Conservation (phyloP, 768 basidiomycete genomes). For the Boletus subparvulus region DNA sequence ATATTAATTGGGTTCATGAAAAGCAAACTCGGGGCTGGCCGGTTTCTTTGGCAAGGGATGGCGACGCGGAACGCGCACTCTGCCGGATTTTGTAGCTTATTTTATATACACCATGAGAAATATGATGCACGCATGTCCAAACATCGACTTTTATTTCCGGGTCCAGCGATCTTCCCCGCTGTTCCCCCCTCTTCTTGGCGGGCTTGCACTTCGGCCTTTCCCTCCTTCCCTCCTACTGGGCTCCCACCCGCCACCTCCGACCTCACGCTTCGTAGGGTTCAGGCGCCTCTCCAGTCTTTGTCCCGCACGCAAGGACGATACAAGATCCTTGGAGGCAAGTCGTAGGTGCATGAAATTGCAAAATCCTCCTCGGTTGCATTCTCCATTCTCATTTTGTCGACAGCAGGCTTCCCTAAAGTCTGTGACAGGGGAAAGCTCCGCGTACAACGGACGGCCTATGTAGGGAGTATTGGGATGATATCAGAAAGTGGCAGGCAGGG, state of each 20-base stretch:
- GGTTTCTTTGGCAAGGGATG: no score
- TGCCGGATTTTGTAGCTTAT: neutral
- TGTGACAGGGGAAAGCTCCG: conserved; percentile 97
- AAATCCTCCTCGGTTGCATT: conserved; percentile 97
- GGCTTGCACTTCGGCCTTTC: conserved; percentile 74
- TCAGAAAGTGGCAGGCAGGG: conserved; percentile 2
- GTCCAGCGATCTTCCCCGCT: conserved; percentile 80
- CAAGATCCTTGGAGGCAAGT: conserved; percentile 81
- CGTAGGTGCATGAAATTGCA: conserved; percentile 99
- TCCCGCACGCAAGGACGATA: conserved; percentile 72
- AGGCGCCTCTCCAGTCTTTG: conserved; percentile 81
- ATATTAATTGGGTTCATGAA: neutral
- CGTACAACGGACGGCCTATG: conserved; percentile 87
- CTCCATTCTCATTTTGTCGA: conserved; percentile 97
- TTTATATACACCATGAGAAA: neutral
- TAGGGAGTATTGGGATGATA: neutral
- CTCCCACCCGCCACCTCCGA: conserved; percentile 82
- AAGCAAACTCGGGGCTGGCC: neutral
- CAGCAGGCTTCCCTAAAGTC: conserved; percentile 99
- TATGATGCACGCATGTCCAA: neutral
- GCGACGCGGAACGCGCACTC: neutral
- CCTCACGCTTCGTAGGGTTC: conserved; percentile 61
- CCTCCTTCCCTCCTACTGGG: conserved; percentile 67
- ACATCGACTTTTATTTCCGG: conserved; percentile 43
- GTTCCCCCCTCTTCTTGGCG: conserved; percentile 56